phyloP scores from a whole-genome alignment of 2,329 filamentous ascomycete genomes.

The Pseudocercospora fijiensis region DNA sequence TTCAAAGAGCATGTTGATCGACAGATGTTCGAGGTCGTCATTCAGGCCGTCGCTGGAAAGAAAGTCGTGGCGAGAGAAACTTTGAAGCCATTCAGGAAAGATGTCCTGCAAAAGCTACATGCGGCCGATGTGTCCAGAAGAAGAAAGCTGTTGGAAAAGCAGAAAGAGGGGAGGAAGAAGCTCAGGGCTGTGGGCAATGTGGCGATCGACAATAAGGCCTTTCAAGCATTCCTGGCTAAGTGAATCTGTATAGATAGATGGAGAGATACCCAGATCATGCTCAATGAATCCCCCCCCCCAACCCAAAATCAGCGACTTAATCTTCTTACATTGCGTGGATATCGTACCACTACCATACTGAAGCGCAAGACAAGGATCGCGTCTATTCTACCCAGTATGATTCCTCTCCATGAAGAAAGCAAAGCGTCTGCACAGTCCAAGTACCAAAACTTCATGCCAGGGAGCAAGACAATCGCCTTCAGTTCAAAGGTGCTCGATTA shows the following conservation, averaged over 20 bases:
- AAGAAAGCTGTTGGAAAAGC: constrained; percentile 87
- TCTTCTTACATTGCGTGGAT: too few species aligned
- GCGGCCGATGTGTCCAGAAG: constrained; percentile 81
- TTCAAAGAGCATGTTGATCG: constrained; percentile 96
- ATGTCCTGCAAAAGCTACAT: constrained; percentile 89
- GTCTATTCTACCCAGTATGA: too few species aligned
- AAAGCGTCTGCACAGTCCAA: too few species aligned
- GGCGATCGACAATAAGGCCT: constrained; percentile 92
- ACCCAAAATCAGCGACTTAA: neutral
- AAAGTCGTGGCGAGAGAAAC: constrained; percentile 88
- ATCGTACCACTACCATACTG: too few species aligned
- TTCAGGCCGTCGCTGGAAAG: constrained; percentile 83
- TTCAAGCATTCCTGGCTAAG: constrained; percentile 89
- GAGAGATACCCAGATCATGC: neutral
- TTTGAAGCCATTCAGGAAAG: constrained; percentile 94
- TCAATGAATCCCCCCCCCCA: neutral
- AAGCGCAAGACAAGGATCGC: too few species aligned
- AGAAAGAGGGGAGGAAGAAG: constrained; percentile 92
- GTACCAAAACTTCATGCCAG: too few species aligned
- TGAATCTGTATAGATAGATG: constrained; percentile 37
- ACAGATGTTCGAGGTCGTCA: constrained; percentile 96
- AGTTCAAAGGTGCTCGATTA: too few species aligned
- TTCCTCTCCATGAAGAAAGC: too few species aligned
- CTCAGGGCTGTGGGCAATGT: constrained; percentile 81
- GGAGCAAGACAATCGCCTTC: too few species aligned